A percentile compares a stretch with the other conserved stretches of the same genome.
Conservation (phyloP, 2,329 filamentous ascomycete genomes). For the Pseudocercospora fijiensis region DNA sequence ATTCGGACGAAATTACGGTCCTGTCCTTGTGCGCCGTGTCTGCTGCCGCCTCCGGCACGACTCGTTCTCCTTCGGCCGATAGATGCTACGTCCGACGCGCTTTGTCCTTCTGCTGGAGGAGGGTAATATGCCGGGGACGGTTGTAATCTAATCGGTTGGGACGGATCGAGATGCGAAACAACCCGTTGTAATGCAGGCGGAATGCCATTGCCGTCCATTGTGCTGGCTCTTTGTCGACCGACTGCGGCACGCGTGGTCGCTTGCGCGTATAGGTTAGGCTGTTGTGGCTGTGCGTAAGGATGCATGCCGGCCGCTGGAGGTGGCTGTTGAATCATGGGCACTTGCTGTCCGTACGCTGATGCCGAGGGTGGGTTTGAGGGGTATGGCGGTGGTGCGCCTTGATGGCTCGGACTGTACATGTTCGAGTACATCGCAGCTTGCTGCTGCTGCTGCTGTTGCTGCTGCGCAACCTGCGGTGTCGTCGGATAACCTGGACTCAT, state of each 20-base stretch:
- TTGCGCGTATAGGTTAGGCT: slow-evolving; percentile 72
- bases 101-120: slow-evolving; percentile 79
- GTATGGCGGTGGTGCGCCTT: slow-evolving; percentile 75
- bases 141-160: slow-evolving; percentile 86
- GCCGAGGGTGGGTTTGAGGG: slow-evolving; percentile 61
- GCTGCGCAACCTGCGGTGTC: slow-evolving; percentile 29
- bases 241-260: slow-evolving; percentile 64
- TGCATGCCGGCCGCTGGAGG: slow-evolving; percentile 42
- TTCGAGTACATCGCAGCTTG: slow-evolving; percentile 69
- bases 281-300: slow-evolving; percentile 49
- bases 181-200: slow-evolving; percentile 90
- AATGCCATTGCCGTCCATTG: slow-evolving; percentile 91
- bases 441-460: slow-evolving; percentile 36
- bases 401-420: slow-evolving; percentile 67
- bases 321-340: slow-evolving; percentile 65
- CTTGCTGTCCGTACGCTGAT: slow-evolving; percentile 65
- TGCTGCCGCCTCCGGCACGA: slow-evolving; percentile 45
- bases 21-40: slow-evolving; percentile 54
- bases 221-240: slow-evolving; percentile 84
- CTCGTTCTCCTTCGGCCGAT: slow-evolving; percentile 66
- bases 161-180: slow-evolving; percentile 92
- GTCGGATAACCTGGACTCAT: slow-evolving; percentile 46
- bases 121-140: slow-evolving; percentile 97
- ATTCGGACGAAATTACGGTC: slow-evolving; percentile 86
- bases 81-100: slow-evolving; percentile 62